A percentile compares a stretch with the other conserved stretches of the same genome.
These are phyloP conservation scores for Takashimella tepidaria DNA, from an alignment of 1,284 basidiomycete species.

Conservation along the genomic window DNA sequence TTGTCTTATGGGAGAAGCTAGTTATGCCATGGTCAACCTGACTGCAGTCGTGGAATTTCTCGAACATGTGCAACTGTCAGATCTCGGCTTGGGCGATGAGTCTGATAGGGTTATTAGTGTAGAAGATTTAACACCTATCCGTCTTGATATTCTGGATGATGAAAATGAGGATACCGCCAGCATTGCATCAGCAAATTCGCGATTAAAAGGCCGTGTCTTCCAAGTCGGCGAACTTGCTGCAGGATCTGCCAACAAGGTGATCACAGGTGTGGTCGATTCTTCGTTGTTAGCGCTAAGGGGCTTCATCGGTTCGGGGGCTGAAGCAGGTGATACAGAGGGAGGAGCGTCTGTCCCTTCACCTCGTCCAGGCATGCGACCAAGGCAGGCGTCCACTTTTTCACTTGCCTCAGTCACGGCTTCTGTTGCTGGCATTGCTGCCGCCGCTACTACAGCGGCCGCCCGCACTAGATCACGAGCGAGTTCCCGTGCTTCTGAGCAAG, in stretches of 20 bases:
- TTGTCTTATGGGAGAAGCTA: constrained; percentile 72
- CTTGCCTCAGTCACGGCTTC: constrained; percentile 70
- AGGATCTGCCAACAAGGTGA: constrained; percentile 74
- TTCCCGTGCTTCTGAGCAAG: constrained; percentile 53
- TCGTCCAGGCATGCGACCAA: constrained; percentile 44
- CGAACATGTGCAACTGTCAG: constrained; percentile 80
- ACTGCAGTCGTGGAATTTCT: constrained; percentile 91
- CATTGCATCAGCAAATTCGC: constrained; percentile 43
- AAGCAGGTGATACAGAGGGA: constrained; percentile 29
- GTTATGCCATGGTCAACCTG: constrained; percentile 86
- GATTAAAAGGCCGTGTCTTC: constrained; percentile 62
- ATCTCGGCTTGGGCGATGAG: constrained; percentile 65
- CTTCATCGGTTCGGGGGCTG: constrained; percentile 48
- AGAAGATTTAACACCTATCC: constrained; percentile 69
- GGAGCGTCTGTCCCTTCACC: constrained; percentile 10
- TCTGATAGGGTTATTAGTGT: constrained; percentile 61
- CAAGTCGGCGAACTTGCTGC: constrained; percentile 70
- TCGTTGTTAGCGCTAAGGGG: constrained; percentile 73
- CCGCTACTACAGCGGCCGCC: constrained; percentile 33
- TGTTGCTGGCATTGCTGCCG: constrained; percentile 53
- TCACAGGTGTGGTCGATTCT: constrained; percentile 77
- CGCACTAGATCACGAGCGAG: constrained; percentile 32
- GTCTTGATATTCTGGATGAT: constrained; percentile 50
- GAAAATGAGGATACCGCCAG: constrained; percentile 39
- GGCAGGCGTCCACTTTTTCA: constrained; percentile 70